A percentile compares a stretch with the other conserved stretches of the same genome.
These are phyloP conservation scores for Trypanosoma cruzi DNA, from an alignment of 208 protist genomes.

Conservation along the genomic window DNA sequence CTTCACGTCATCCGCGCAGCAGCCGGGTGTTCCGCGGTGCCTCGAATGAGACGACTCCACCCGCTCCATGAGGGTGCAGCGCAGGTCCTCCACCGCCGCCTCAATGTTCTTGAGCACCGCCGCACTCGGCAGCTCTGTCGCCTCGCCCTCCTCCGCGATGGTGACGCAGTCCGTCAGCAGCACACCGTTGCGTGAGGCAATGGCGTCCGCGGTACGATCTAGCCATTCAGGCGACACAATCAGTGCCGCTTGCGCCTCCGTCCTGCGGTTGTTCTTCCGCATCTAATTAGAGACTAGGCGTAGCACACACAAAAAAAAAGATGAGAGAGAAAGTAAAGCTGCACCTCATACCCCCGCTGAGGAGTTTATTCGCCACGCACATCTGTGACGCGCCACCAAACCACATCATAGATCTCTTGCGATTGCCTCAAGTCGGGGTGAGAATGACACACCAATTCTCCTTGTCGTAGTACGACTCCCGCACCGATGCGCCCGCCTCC, in stretches of 20 bases:
- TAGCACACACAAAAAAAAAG: too few relatives aligned
- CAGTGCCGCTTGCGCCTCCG: neutral
- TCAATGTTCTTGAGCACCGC: conserved; percentile 9
- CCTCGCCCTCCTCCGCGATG: conserved; percentile 41
- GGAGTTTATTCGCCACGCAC: too few relatives aligned
- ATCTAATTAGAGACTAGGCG: conserved; percentile 2
- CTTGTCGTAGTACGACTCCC: conserved; percentile 81
- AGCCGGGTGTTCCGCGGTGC: neutral
- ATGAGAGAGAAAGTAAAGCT: too few relatives aligned
- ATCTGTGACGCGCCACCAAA: neutral
- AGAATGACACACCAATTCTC: conserved; percentile 90
- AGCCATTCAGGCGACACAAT: conserved; percentile 34
- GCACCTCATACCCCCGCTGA: too few relatives aligned
- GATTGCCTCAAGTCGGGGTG: conserved; percentile 8
- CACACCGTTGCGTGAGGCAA: conserved; percentile 48
- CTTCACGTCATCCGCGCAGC: conserved; percentile 16
- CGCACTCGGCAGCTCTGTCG: conserved; percentile 24
- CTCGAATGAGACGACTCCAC: neutral
- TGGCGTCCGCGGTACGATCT: conserved; percentile 29
- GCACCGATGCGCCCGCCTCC: conserved; percentile 36
- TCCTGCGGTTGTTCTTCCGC: neutral
- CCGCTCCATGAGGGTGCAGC: conserved; percentile 2
- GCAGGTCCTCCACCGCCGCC: conserved; percentile 20
- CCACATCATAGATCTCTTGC: neutral
- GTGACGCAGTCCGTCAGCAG: conserved; percentile 40